These are phyloP conservation scores for Bidens hawaiensis DNA, from an alignment of 140 eudicot species.

Conservation along the genomic window DNA sequence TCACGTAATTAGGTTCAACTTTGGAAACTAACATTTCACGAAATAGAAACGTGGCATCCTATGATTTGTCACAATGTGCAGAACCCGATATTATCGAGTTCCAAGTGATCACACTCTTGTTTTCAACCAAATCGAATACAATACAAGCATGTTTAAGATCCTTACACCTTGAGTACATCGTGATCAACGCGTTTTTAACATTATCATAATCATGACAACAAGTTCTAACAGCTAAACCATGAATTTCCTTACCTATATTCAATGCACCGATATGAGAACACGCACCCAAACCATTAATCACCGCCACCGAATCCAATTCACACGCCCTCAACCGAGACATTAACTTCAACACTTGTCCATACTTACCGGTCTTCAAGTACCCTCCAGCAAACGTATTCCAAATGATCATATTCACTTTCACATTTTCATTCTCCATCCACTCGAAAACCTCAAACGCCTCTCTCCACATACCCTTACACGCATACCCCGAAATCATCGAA, in stretches of 20 bases:
- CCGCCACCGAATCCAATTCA: conserved; percentile 52
- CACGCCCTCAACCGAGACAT: conserved; percentile 32
- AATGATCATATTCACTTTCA: conserved; percentile 40
- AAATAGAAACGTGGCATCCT: conserved; percentile 55
- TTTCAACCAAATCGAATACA: conserved; percentile 31
- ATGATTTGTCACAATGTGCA: conserved; percentile 40
- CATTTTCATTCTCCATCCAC: conserved; percentile 31
- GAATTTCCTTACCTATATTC: conserved; percentile 52
- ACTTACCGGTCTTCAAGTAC: conserved; percentile 54
- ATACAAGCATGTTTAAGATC: conserved; percentile 50
- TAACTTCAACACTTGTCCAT: conserved; percentile 37
- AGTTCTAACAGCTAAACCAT: conserved; percentile 50
- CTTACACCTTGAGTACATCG: conserved; percentile 60
- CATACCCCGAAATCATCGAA: conserved; percentile 62
- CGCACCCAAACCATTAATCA: conserved; percentile 54
- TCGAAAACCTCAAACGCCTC: conserved; percentile 63
- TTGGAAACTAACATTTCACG: conserved; percentile 53
- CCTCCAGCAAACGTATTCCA: conserved; percentile 78
- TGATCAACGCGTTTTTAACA: conserved; percentile 56
- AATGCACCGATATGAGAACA: conserved; percentile 51
- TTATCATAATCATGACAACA: conserved; percentile 32
- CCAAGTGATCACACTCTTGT: conserved; percentile 47
- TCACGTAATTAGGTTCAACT: conserved; percentile 50
- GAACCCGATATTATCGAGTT: conserved; percentile 72
- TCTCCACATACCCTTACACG: conserved; percentile 48